Base-by-base conservation (phyloP, 2,329 filamentous ascomycete species). In the Macrophomina tecta region DNA sequence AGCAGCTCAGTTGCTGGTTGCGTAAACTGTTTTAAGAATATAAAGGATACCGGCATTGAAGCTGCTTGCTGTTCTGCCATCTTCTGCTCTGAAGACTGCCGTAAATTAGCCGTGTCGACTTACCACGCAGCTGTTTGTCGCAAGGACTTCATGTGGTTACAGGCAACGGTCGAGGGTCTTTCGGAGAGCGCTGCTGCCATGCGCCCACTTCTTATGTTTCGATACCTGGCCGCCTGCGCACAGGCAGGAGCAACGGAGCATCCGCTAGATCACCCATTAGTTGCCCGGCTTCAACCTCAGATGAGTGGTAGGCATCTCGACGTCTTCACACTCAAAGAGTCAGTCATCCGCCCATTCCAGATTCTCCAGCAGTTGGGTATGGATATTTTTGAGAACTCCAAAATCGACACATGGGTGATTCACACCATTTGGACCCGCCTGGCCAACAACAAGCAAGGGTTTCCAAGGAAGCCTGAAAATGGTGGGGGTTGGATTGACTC, bases 401-500 rank as follows among this genome's bases (percentile, higher is more conserved):
- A 70, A 28, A 76, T 76, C 55, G 73, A 75, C 48, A 74, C 73
- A 3, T 74, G 73, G 69, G 70, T 74, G 28, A 62, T 78, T 14
- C 76, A 78, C 38, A 73, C 73, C 2, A 73, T 77, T 5, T 72
- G 73, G 69, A 74, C 71, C 51, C 72, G 74, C 0, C 49, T 76
- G 7, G 74, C 77, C 38, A 78, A 77, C 64, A 78, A 78, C 64
- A 76, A 75, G 62, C 73, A 75, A 4, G 75, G 74, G 0, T 62
- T 49, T n/a, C 46, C 58, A 18, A 49, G 58, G 48, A 72, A 71
- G 30, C 67, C 65, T 1, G 70, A 72, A 1, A 67, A 70, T 4
- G 67, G 67, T 14, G 69, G 72, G 14, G 71, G 71, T n/a, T 72
- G 70, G n/a, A 72, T 76, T 18, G 73, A 74, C 1, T 70, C 69